Evolutionary conservation across 768 basidiomycete genomes (phyloP).

Genomic region (Chiua virens): DNA sequence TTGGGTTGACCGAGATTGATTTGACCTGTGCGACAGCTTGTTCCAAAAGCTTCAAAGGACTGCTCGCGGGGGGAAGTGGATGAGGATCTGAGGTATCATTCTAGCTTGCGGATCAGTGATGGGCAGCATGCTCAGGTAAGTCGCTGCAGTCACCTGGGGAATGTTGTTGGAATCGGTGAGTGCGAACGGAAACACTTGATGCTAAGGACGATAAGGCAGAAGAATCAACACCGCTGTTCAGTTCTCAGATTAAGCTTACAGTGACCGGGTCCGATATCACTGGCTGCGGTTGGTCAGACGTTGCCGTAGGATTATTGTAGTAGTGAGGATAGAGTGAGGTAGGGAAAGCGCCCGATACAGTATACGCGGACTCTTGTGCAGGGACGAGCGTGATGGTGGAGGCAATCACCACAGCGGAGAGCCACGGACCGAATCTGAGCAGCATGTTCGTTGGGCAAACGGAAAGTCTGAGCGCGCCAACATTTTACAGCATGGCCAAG

Average conservation of each 20-base stretch:
- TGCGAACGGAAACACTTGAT: constrained; percentile 53
- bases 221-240: constrained; percentile 1
- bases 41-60: constrained; percentile 44
- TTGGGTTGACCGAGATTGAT: constrained; percentile 53
- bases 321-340: constrained; percentile 61
- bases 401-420: constrained; percentile 6
- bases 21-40: constrained; percentile 57
- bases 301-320: constrained; percentile 72
- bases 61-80: constrained; percentile 58
- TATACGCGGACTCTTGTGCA: constrained; percentile 35
- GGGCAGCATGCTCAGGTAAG: no score
- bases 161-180: constrained; percentile 64
- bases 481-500: no score
- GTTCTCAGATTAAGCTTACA: constrained; percentile 33
- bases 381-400: constrained; percentile 1
- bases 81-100: constrained; percentile 64
- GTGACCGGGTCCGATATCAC: constrained; percentile 71
- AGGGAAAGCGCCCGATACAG: constrained; percentile 63
- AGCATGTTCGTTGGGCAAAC: constrained; percentile 16
- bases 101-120: constrained; percentile 23
- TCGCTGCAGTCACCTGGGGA: constrained; percentile 38
- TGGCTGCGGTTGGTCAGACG: constrained; percentile 71
- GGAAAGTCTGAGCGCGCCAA: no score
- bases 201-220: constrained; percentile 36
- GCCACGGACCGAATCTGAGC: neutral